Percentiles rank a stretch among this genome's conserved stretches.
These are phyloP conservation scores for Globomyces pollinis-pini DNA, from an alignment of 192 early-diverging fungal genomes.

Conservation along the genomic window DNA sequence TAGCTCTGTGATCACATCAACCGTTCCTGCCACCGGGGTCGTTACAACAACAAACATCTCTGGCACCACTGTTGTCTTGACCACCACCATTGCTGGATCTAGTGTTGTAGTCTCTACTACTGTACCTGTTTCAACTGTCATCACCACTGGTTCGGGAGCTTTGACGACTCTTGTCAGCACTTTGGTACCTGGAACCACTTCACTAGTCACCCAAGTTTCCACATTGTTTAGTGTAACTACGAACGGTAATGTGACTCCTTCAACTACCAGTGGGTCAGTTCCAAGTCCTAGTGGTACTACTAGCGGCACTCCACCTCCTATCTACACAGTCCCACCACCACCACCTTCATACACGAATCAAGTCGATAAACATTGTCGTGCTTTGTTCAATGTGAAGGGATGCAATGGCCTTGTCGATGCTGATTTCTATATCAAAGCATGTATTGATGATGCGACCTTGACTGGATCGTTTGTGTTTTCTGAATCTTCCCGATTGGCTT, in stretches of 20 bases:
- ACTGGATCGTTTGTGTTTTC: neutral
- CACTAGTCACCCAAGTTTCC: too few species aligned
- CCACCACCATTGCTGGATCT: too few species aligned
- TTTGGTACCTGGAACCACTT: too few species aligned
- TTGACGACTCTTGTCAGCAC: too few species aligned
- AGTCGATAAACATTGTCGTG: neutral
- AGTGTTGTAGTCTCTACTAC: neutral
- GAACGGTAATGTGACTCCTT: neutral
- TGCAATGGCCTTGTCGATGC: neutral
- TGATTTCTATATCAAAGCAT: slow-evolving; percentile 1
- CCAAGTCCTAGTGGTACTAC: too few species aligned
- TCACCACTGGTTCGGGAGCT: too few species aligned
- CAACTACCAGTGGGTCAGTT: neutral
- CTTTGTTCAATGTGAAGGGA: neutral
- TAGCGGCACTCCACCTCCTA: too few species aligned
- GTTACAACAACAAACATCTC: neutral
- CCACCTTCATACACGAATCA: neutral
- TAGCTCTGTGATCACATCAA: neutral
- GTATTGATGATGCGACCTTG: neutral
- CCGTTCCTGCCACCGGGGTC: neutral
- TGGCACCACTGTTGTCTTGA: neutral
- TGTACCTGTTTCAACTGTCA: neutral
- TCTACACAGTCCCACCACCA: neutral
- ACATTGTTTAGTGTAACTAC: too few species aligned
- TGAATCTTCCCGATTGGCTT: neutral